Base-by-base conservation (phyloP, 352 stramenopile species). In the Globisporangium ultimum region DNA sequence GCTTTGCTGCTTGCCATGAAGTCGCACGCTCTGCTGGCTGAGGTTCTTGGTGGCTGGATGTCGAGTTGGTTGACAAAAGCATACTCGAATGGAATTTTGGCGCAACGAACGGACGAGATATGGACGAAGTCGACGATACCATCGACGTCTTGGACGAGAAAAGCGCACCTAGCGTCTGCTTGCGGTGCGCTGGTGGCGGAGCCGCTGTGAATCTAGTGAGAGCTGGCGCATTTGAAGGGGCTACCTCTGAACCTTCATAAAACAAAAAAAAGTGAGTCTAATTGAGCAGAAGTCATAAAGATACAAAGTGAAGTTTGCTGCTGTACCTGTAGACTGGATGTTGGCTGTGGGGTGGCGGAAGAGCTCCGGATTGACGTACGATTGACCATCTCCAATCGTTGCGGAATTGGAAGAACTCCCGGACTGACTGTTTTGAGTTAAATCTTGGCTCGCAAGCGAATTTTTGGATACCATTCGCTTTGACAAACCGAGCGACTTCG, bases 311-410 rank as follows among this genome's bases (percentile, higher is more conserved):
- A n/a, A n/a, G 32, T 28, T 15, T 21, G n/a, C 9, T 34, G 28
- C 0, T 48, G 38, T 57, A 83, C 72, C 67, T 55, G 58, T 38
- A 20, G 48, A 41, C 12, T 70, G 49, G 11, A 50, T 15, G 20
- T 38, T 53, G 7, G 36, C 43, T 32, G 55, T 41, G 41, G 55
- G 28, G 12, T 71, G 68, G 1, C 63, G 74, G 58, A 93, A 75
- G 17, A 93, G 64, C 13, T 78, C 63, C 18, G 84, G 84, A 42
- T 93, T 82, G 18, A 95, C 78, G 52, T 92, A 95, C 1, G 83
- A 90, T 58, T 95, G 85, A 0, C 85, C 85, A 63, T 90, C 85
- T 14, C 82, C 85, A 52, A 94, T 94, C 18, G 71, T 76, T 11
- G 67, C 70, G 18, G 28, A 12, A 38, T 34, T 53, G 17, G 50